Evolutionary conservation across 768 basidiomycete genomes (phyloP).

Genomic region (Boletus vermiculosoides): DNA sequence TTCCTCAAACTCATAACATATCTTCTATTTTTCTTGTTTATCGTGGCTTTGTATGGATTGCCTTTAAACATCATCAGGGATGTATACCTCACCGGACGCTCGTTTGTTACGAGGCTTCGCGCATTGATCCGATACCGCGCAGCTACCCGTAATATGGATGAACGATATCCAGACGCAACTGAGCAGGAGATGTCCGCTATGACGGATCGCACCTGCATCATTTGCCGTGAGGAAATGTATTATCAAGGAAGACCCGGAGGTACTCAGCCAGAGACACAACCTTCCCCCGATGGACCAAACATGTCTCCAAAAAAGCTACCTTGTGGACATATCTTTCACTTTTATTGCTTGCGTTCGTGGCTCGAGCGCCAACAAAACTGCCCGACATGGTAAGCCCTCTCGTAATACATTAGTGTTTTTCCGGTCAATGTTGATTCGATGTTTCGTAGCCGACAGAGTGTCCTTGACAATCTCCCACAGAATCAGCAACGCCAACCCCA

Average conservation of each 20-base stretch:
- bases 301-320: slow-evolving; percentile 95
- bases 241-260: slow-evolving; percentile 35
- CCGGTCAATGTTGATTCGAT: slow-evolving; percentile 1
- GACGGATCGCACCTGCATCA: slow-evolving; percentile 94
- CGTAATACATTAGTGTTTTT: neutral
- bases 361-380: slow-evolving; percentile 98
- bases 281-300: slow-evolving; percentile 69
- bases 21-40: slow-evolving; percentile 89
- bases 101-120: slow-evolving; percentile 83
- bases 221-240: slow-evolving; percentile 95
- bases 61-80: slow-evolving; percentile 97
- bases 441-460: slow-evolving; percentile 64
- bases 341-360: slow-evolving; percentile 96
- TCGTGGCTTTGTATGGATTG: slow-evolving; percentile 91
- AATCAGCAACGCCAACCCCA: slow-evolving; percentile 34
- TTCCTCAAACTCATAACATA: slow-evolving; percentile 93
- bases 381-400: slow-evolving; percentile 82
- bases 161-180: slow-evolving; percentile 90
- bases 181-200: slow-evolving; percentile 76
- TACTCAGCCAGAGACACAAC: slow-evolving; percentile 19
- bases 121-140: slow-evolving; percentile 91
- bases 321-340: slow-evolving; percentile 98
- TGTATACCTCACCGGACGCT: slow-evolving; percentile 92
- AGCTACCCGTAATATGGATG: slow-evolving; percentile 95
- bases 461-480: slow-evolving; percentile 52